Evolutionary conservation across 2,329 filamentous ascomycete species (phyloP), one percentile per base, ranked within the genome.

Genomic region (Scedosporium dehoogii): DNA sequence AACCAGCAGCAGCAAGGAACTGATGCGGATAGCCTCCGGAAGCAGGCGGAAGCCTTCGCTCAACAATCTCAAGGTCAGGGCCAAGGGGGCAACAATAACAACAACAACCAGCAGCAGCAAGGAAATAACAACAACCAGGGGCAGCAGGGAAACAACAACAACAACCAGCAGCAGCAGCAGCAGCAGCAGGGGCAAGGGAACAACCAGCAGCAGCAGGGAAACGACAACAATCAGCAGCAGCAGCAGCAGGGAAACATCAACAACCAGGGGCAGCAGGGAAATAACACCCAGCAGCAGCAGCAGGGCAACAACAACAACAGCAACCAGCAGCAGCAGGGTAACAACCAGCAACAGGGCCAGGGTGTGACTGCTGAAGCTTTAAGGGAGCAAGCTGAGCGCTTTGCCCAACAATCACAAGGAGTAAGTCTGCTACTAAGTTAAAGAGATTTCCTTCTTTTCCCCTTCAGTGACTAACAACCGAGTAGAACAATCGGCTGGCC

Each of bases 11-110:
- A 59, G 9, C 60, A 63, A 44, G 59, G 59, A 10, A 51, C 60
- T 27, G 66, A 65, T 38, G 63, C 63, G 48, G 57, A 63, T 33
- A 59, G 53, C 21, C 63, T 65, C 14, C 60, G 63, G 42, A 59
- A 57, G 42, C 62, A 66, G 25, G 29, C 29, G 29, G 29, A 29
- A 29, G 29, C 29, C 29, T 29, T 29, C 29, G 29, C 29, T 29
- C 29, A 29, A 29, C 29, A 29, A 29, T 29, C 29, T 6, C 25
- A 63, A 10, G 58, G 61, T 42, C 61, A 65, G 55, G 59, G 59
- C 38, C 58, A 63, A n/a, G 60, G 62, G 51, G 58, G 61, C 18
- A 42, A 59, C 18, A 63, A 61, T 21, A 60, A 65, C 53, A 38
- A 53, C 44, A 6, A 59, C 63, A 56, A 59, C 16, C 58, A 56